Conservation (phyloP, 495 filamentous ascomycete genomes). For the Mytilinidion resinicola region DNA sequence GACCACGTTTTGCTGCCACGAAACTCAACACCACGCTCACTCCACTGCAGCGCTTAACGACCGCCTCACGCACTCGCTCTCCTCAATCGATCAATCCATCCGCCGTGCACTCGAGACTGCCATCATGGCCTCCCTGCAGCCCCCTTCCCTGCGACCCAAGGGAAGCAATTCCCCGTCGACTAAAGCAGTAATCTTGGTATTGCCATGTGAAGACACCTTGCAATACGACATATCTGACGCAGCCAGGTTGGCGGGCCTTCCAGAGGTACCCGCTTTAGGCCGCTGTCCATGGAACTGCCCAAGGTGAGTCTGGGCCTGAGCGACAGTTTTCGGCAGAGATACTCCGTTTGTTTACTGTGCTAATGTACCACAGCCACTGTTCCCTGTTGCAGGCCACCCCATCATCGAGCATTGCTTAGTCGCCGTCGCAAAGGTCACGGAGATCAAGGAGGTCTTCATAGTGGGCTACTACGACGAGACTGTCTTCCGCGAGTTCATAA, state of each 20-base stretch:
- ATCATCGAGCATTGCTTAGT: constrained; percentile 97
- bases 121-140: constrained; percentile 23
- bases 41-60: too few species aligned
- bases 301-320: constrained; percentile 56
- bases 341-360: neutral
- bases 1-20: too few species aligned
- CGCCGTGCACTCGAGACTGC: too few species aligned
- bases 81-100: too few species aligned
- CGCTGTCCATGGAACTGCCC: constrained; percentile 91
- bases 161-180: constrained; percentile 44
- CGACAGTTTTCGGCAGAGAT: neutral
- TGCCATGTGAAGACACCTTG: constrained; percentile 15
- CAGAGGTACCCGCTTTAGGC: constrained; percentile 91
- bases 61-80: too few species aligned
- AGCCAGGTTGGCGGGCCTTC: constrained; percentile 84
- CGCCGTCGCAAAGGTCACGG: constrained; percentile 83
- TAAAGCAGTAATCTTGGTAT: constrained; percentile 66
- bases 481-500: constrained; percentile 97
- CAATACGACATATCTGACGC: constrained; percentile 18
- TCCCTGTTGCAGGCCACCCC: constrained; percentile 95
- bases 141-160: constrained; percentile 33
- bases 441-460: constrained; percentile 91
- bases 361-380: constrained; percentile 66
- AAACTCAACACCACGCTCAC: too few species aligned
- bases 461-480: constrained; percentile 98